Conservation (phyloP, 345 rosid genomes). For the Salix purpurea region DNA sequence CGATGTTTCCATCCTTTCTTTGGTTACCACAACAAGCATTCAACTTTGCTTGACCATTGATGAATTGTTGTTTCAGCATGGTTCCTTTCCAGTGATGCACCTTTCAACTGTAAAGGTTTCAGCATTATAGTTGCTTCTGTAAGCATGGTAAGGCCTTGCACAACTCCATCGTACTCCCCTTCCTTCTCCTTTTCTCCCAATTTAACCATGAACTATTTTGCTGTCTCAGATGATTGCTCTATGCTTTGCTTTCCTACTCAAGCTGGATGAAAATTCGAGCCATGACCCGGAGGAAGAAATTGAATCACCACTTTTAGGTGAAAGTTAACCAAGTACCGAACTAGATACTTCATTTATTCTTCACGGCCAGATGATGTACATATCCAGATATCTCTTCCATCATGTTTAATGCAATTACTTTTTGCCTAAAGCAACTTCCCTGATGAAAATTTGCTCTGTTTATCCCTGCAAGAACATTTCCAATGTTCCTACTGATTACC, state of each 20-base stretch:
- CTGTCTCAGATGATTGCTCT: constrained; percentile 32
- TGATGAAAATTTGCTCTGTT: background rate
- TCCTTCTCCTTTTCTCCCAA: background rate
- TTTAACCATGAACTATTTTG: background rate
- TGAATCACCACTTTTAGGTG: constrained; percentile 31
- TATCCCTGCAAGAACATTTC: background rate
- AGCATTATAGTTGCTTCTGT: constrained; percentile 43
- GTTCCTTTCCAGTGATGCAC: constrained; percentile 43
- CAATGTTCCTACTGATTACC: background rate
- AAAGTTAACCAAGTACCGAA: background rate
- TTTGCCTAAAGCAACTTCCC: background rate
- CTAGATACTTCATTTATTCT: background rate
- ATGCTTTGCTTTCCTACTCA: constrained; percentile 33
- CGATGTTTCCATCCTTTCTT: background rate
- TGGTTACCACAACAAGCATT: background rate
- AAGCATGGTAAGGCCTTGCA: constrained; percentile 37
- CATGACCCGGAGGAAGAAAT: constrained; percentile 21
- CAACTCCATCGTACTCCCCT: background rate
- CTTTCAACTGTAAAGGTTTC: constrained; percentile 54
- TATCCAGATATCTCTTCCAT: background rate
- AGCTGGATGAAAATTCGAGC: constrained; percentile 13
- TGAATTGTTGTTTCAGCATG: constrained; percentile 32
- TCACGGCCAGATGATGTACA: background rate
- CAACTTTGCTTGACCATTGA: background rate
- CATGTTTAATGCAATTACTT: background rate